Percentiles rank a stretch among this genome's conserved stretches.
Evolutionary conservation across 2,329 filamentous ascomycete species (phyloP).

Genomic region (Cadophora gregata): DNA sequence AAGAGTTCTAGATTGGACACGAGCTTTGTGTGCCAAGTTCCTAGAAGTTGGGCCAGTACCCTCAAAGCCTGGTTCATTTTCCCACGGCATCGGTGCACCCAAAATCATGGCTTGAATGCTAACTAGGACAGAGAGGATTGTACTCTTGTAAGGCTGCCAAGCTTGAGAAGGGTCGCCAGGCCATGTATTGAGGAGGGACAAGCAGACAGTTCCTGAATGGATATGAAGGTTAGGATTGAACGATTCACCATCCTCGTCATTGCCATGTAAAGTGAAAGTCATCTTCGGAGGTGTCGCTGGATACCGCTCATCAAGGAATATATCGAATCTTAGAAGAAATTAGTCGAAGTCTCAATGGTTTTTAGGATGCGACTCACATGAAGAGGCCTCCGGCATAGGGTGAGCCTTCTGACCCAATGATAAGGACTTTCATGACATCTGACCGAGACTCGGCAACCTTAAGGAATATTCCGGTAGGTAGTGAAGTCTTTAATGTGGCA

Average conservation of each 20-base stretch:
- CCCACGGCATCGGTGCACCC: slow-evolving; percentile 34
- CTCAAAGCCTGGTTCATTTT: slow-evolving; percentile 35
- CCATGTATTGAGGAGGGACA: slow-evolving; percentile 33
- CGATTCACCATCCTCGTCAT: slow-evolving; percentile 30
- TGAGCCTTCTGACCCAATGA: slow-evolving; percentile 34
- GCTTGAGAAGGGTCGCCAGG: slow-evolving; percentile 28
- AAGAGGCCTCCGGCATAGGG: slow-evolving; percentile 38
- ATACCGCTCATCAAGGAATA: slow-evolving; percentile 34
- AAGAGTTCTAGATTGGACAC: slow-evolving; percentile 33
- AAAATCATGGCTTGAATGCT: slow-evolving; percentile 39
- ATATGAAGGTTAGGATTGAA: slow-evolving; percentile 39
- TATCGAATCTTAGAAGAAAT: slow-evolving; percentile 31
- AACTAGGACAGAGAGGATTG: slow-evolving; percentile 34
- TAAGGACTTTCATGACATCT: slow-evolving; percentile 38
- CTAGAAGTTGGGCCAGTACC: slow-evolving; percentile 9
- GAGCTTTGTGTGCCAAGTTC: slow-evolving; percentile 26
- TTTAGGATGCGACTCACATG: slow-evolving; percentile 26
- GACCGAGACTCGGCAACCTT: slow-evolving; percentile 36
- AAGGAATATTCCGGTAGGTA: slow-evolving; percentile 36
- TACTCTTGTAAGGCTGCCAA: slow-evolving; percentile 38
- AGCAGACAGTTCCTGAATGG: slow-evolving; percentile 28
- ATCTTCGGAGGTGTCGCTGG: slow-evolving; percentile 34
- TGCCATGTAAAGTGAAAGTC: slow-evolving; percentile 32
- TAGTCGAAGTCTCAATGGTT: not conserved
- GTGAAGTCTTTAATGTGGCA: slow-evolving; percentile 35